Evolutionary conservation across 192 early-diverging fungal species (phyloP), one percentile per base, ranked within the genome.

Genomic region (Gaertneriomyces sp.): DNA sequence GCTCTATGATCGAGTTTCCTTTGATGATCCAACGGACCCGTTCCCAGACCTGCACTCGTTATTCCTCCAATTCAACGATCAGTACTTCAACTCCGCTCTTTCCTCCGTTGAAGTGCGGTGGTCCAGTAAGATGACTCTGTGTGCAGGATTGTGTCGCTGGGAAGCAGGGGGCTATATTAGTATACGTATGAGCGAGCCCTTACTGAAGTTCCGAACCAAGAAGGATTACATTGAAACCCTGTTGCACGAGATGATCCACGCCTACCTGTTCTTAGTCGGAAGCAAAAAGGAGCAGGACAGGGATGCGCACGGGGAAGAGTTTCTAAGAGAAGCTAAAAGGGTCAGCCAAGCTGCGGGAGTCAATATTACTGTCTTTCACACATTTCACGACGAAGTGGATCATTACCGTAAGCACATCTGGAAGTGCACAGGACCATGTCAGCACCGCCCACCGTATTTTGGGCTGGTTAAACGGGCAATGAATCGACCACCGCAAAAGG

Each of bases 211-310:
- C 63, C 71, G 87, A 38, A 71, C 87, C 4, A 64, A 76, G 44
- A 61, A 56, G 6, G 87, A 89, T 57, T 74, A 86, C 55, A 81
- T 87, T 41, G 77, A 87, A 12, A 89, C 87, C 3, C 66, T 89
- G 9, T 71, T 89, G 4, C 88, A 88, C 46, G 86, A 89, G 55
- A 88, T 88, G 85, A 87, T 88, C 20, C 86, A 89, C 66, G 87
- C 87, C 6, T 84, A 81, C 44, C 63, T 85, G 8, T 89, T 89
- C 73, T 70, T 88, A 1, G 17, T 17, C 16, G 47, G 47, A n/a
- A 88, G 84, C 5, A 42, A 83, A 41, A 68, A 69, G 17, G 78
- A 76, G 44, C 61, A 63, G 19, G 79, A 86, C 54, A 79, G 76
- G 42, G 84, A 82, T 67, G 85, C 82, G 7, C 88, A 89, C 63